Percentiles rank a stretch among this genome's conserved stretches.
These are phyloP conservation scores for Lachancea cidri DNA, from an alignment of 805 yeast species.

Conservation along the genomic window DNA sequence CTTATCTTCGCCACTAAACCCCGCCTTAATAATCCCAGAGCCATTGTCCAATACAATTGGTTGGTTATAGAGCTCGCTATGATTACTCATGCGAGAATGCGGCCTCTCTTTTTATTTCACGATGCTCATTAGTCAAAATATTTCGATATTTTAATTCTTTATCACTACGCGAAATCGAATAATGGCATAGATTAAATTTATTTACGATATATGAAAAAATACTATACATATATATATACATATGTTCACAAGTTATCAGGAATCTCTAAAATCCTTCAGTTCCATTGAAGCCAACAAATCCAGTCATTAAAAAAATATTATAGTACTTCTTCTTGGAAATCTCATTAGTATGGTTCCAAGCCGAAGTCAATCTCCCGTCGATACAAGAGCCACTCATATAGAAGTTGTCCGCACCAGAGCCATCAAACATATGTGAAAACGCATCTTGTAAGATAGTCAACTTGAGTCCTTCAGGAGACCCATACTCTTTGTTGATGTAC, in stretches of 20 bases:
- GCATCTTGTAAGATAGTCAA: constrained; percentile 39
- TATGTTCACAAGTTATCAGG: too few species aligned
- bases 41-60: constrained; percentile 82
- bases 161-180: background rate
- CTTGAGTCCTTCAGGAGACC: constrained; percentile 48
- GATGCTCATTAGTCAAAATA: too few species aligned
- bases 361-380: constrained; percentile 74
- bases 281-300: constrained; percentile 74
- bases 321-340: constrained; percentile 63
- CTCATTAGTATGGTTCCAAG: constrained; percentile 78
- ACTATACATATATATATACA: too few species aligned
- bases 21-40: constrained; percentile 78
- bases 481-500: constrained; percentile 57
- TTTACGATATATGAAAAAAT: too few species aligned
- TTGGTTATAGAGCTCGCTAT: constrained; percentile 46
- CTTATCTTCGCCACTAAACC: constrained; percentile 86
- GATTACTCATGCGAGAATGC: constrained; percentile 5
- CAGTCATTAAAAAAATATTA: constrained; percentile 55
- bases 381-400: constrained; percentile 82
- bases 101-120: background rate
- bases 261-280: constrained; percentile 56
- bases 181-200: too few species aligned
- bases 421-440: constrained; percentile 52
- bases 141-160: too few species aligned
- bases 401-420: constrained; percentile 80